A percentile compares a stretch with the other conserved stretches of the same genome.
These are phyloP conservation scores for Penicillium taxi DNA, from an alignment of 495 filamentous ascomycete species.

Conservation along the genomic window DNA sequence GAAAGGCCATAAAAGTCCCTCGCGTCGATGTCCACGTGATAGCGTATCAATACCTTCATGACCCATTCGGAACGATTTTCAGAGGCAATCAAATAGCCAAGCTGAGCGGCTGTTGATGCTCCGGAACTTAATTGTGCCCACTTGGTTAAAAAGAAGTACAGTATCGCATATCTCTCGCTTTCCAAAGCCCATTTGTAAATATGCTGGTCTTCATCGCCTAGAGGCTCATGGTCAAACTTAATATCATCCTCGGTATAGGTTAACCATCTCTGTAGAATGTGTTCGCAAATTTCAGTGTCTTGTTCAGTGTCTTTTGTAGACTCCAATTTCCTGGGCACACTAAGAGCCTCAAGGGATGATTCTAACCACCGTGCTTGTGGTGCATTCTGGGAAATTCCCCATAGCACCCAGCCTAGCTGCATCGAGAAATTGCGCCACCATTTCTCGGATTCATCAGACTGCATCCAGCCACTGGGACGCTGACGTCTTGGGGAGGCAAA, in stretches of 20 bases:
- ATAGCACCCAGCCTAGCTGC: conserved; percentile 27
- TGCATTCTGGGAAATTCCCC: conserved; percentile 14
- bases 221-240: neutral
- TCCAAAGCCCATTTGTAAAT: conserved; percentile 10
- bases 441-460: neutral
- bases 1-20: conserved; percentile 1
- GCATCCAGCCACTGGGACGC: conserved; percentile 10
- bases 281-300: no score
- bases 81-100: conserved; percentile 10
- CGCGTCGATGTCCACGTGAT: neutral
- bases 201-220: neutral
- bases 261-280: conserved; percentile 1
- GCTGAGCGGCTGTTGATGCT: neutral
- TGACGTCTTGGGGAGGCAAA: neutral
- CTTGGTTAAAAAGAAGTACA: conserved; percentile 6
- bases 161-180: conserved; percentile 6
- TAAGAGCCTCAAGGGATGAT: conserved; percentile 1
- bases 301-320: neutral
- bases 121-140: conserved; percentile 12
- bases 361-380: conserved; percentile 5
- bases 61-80: conserved; percentile 4
- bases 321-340: conserved; percentile 1
- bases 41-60: no score
- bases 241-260: neutral
- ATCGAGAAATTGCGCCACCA: conserved; percentile 16